Percentiles rank a stretch among this genome's conserved stretches.
Conservation (phyloP, 768 basidiomycete species). For the Russula abietina region DNA sequence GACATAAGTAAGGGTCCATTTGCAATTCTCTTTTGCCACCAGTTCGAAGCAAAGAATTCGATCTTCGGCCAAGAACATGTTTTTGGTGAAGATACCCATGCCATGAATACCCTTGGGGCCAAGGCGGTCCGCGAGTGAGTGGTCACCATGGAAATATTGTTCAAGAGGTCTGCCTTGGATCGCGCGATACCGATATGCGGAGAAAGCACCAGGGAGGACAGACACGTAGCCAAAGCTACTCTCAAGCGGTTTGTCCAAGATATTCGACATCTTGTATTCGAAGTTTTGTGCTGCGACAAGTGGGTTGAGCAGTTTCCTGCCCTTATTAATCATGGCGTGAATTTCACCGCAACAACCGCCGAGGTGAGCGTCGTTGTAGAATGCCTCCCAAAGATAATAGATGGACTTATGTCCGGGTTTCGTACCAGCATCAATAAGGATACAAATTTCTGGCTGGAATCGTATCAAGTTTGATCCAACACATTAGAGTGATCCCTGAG, state of each 20-base stretch:
- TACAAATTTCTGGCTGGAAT: conserved; percentile 79
- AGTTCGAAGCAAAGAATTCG: conserved; percentile 97
- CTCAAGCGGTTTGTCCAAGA: conserved; percentile 91
- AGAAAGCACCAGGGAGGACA: conserved; percentile 94
- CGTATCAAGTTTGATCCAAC: conserved; percentile 1
- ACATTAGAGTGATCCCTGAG: neutral
- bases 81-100: conserved; percentile 97
- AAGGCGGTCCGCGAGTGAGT: conserved; percentile 84
- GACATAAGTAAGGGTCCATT: conserved; percentile 88
- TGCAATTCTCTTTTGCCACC: conserved; percentile 80
- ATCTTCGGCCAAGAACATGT: conserved; percentile 88
- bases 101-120: conserved; percentile 92
- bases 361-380: conserved; percentile 71
- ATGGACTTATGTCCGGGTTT: conserved; percentile 96
- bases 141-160: conserved; percentile 84
- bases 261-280: conserved; percentile 98
- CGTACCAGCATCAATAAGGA: conserved; percentile 91
- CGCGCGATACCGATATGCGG: conserved; percentile 89
- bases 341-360: conserved; percentile 94
- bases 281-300: conserved; percentile 94
- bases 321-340: conserved; percentile 93
- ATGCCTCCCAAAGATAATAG: conserved; percentile 92
- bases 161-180: conserved; percentile 85
- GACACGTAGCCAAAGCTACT: conserved; percentile 95
- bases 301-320: conserved; percentile 86